Base-by-base conservation (phyloP, 1,139 yeast genomes). In the Sugiyamaella sp. region DNA sequence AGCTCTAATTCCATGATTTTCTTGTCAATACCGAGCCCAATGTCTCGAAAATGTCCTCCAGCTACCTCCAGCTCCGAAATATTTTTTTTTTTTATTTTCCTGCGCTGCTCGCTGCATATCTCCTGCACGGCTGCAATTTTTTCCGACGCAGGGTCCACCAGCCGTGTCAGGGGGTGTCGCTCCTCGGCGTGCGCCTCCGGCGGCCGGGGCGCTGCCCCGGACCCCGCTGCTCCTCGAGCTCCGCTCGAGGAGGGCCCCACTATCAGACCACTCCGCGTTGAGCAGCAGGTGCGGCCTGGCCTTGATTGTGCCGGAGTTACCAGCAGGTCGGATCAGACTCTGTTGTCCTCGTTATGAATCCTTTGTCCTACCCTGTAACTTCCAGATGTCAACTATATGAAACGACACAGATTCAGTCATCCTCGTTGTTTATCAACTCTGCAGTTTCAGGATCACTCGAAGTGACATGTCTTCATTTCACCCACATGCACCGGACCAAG, bases 1-100 rank as follows among this genome's bases (percentile, higher is more conserved):
- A 61, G 59, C 46, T 61, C 62, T 39, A 61, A 39, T 52, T 60
- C 58, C 64, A 61, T 61, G 33, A 12, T 52, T 24, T 2, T 22
- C 16, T 8, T 19, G 16, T 35, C 6, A 25, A 44, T 20, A 35
- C 12, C 5, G 19, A 12, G 32, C 12, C 21, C 40, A 39, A 43
- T 27, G 21, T 43, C 22, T 3, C 21, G 12, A 19, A 21, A 16
- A 3, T 25, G 9, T 27, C 22, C 12, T 39, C 43, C 21, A 8
- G 42, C 17, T 37, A 17, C 12, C 16, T 38, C 42, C n/a, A 4
- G 45, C 24, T 24, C 33, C 16, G 10, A 41, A 41, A 41, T 22
- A 41, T 22, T 22, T 14, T 6, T 20, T 17, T 44, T 44, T 44
- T 29, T 24, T 14, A 33, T 44, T 44, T 29, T 24, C 9, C 14